phyloP scores from a whole-genome alignment of 2,329 filamentous ascomycete species.

The Penicillium thymicola region DNA sequence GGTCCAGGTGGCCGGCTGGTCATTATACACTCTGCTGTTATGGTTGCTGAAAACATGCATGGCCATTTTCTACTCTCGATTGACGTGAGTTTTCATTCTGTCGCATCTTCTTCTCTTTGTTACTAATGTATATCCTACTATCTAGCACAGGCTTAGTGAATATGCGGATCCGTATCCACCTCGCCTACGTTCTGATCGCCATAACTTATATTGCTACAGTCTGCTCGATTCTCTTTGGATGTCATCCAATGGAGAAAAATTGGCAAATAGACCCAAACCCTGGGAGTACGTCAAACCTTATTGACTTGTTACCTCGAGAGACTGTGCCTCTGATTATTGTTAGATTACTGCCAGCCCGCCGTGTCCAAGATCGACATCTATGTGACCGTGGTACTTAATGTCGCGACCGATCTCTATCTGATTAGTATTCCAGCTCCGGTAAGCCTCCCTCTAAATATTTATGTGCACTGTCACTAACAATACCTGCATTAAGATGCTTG shows the following conservation, averaged over 20 bases:
- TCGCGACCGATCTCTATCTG: slow-evolving; percentile 58
- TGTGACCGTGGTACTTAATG: slow-evolving; percentile 53
- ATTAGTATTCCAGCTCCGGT: slow-evolving; percentile 58
- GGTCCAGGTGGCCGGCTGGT: slow-evolving; percentile 54
- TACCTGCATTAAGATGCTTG: slow-evolving; percentile 46
- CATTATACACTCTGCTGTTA: slow-evolving; percentile 51
- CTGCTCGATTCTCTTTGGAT: slow-evolving; percentile 52
- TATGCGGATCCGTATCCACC: slow-evolving; percentile 47
- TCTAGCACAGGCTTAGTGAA: slow-evolving; percentile 39
- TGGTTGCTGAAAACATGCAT: slow-evolving; percentile 56
- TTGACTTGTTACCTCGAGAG: too few species aligned
- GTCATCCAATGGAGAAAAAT: slow-evolving; percentile 52
- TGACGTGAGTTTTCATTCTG: slow-evolving; percentile 41
- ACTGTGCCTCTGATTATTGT: not conserved
- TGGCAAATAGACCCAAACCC: slow-evolving; percentile 61
- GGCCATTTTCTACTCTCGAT: slow-evolving; percentile 55
- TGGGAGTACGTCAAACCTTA: slow-evolving; percentile 44
- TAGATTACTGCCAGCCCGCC: slow-evolving; percentile 50
- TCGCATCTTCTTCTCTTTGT: not conserved
- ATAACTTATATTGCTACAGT: slow-evolving; percentile 51
- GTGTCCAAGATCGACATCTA: slow-evolving; percentile 52
- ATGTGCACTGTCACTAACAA: not conserved
- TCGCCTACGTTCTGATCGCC: slow-evolving; percentile 52
- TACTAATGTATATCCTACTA: slow-evolving; percentile 5
- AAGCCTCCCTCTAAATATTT: not conserved